Conservation (phyloP, 1,284 basidiomycete genomes). For the Pisolithus thermaeus region DNA sequence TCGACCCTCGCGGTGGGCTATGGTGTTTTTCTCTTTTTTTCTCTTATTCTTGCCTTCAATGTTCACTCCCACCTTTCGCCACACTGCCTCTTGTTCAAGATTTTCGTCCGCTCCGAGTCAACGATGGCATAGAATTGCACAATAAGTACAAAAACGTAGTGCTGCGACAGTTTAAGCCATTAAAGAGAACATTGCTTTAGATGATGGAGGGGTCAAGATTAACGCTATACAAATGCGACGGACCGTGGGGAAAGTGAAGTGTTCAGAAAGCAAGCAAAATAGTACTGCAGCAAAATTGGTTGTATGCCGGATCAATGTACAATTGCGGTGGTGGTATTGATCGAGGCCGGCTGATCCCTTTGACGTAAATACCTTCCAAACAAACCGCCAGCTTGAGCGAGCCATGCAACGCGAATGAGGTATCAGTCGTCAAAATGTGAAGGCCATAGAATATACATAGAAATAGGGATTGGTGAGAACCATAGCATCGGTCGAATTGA, state of each 20-base stretch:
- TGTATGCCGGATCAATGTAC: conserved; percentile 64
- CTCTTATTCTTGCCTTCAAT: too few species aligned
- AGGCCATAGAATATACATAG: conserved; percentile 34
- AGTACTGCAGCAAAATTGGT: conserved; percentile 35
- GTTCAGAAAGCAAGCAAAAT: conserved; percentile 42
- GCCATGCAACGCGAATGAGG: conserved; percentile 31
- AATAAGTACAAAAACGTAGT: conserved; percentile 34
- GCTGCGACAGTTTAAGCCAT: conserved; percentile 31
- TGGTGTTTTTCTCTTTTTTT: background rate
- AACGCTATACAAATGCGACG: conserved; percentile 53
- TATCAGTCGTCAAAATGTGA: conserved; percentile 25
- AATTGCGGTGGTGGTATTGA: conserved; percentile 51
- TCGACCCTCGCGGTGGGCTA: conserved; percentile 81
- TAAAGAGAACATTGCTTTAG: conserved; percentile 36
- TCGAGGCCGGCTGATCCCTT: conserved; percentile 31
- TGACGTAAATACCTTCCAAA: conserved; percentile 28
- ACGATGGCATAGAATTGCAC: conserved; percentile 30
- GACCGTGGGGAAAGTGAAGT: conserved; percentile 36
- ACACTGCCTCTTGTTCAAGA: background rate
- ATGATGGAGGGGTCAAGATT: conserved; percentile 34
- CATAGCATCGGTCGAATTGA: conserved; percentile 14
- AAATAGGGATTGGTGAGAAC: conserved; percentile 27
- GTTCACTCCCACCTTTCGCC: background rate
- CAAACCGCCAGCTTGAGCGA: conserved; percentile 20
- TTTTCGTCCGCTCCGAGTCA: conserved; percentile 15